Conservation (phyloP, 169 alveolate genomes). For the Sarcocystis neurona region DNA sequence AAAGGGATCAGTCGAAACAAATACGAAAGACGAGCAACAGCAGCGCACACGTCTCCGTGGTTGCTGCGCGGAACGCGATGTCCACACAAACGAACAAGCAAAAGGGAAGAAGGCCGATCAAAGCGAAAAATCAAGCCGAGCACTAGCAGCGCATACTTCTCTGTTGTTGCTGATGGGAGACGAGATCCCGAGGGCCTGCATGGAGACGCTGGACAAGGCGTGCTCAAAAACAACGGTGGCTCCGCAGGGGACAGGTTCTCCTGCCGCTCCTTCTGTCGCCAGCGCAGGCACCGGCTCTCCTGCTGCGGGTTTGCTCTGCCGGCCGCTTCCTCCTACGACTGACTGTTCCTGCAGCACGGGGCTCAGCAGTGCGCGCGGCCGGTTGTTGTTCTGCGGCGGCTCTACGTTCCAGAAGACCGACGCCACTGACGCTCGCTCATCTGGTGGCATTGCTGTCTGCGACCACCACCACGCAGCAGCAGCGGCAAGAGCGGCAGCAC, state of each 20-base stretch:
- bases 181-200: conserved; percentile 16
- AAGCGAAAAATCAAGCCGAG: no score
- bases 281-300: conserved; percentile 1
- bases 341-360: background rate
- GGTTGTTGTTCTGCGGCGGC: background rate
- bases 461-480: background rate
- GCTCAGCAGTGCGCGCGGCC: conserved; percentile 10
- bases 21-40: no score
- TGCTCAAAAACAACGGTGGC: conserved; percentile 27
- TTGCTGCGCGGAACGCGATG: no score
- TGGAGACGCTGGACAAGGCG: conserved; percentile 26
- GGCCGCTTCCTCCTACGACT: background rate
- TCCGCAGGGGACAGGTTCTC: conserved; percentile 50
- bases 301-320: background rate
- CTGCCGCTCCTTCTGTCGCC: conserved; percentile 32
- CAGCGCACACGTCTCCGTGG: no score
- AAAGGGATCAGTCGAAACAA: no score
- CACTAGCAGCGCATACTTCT: conserved; percentile 9
- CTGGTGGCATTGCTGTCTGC: background rate
- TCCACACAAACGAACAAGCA: no score
- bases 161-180: conserved; percentile 23
- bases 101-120: no score
- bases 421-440: background rate
- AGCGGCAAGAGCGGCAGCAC: background rate
- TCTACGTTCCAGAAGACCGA: background rate